A percentile compares a stretch with the other conserved stretches of the same genome.
Evolutionary conservation across 2,329 filamentous ascomycete species (phyloP).

Genomic region (Diaporthe sp.): DNA sequence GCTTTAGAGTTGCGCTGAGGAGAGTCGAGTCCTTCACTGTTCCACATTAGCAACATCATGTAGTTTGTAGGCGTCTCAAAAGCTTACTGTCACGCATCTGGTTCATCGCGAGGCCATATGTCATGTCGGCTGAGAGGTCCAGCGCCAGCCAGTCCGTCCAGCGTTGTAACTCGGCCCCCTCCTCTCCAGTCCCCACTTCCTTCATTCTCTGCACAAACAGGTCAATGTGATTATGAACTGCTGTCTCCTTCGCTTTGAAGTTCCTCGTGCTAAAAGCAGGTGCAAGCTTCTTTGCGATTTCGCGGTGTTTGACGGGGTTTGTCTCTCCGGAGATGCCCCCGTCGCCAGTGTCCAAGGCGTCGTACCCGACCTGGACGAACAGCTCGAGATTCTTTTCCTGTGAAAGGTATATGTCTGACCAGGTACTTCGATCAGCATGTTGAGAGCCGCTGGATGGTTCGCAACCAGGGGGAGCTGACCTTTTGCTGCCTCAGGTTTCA

Average conservation of each 20-base stretch:
- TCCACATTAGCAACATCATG: neutral
- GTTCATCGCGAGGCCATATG: slow-evolving; percentile 31
- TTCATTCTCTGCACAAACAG: slow-evolving; percentile 37
- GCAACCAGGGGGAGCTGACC: neutral
- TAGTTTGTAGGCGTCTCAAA: rapidly evolving
- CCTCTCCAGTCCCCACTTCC: neutral
- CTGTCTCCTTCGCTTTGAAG: slow-evolving; percentile 34
- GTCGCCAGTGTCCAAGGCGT: slow-evolving; percentile 29
- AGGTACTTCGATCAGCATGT: neutral
- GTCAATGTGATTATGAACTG: slow-evolving; percentile 38
- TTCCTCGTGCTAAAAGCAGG: slow-evolving; percentile 40
- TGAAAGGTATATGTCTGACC: slow-evolving; percentile 35
- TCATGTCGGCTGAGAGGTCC: slow-evolving; percentile 40
- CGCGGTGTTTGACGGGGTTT: slow-evolving; percentile 36
- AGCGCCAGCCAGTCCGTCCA: slow-evolving; percentile 42
- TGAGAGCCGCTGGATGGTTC: neutral
- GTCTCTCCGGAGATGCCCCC: slow-evolving; percentile 36
- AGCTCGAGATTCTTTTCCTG: slow-evolving; percentile 36
- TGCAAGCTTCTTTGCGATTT: slow-evolving; percentile 37
- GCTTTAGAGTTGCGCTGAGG: slow-evolving; percentile 19
- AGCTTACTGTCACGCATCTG: slow-evolving; percentile 37
- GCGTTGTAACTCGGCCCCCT: slow-evolving; percentile 29
- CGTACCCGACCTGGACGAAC: slow-evolving; percentile 36
- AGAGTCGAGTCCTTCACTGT: slow-evolving; percentile 28
- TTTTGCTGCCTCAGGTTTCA: slow-evolving; percentile 3